Evolutionary conservation across 1,284 basidiomycete species (phyloP).

Genomic region (Malassezia furfur): DNA sequence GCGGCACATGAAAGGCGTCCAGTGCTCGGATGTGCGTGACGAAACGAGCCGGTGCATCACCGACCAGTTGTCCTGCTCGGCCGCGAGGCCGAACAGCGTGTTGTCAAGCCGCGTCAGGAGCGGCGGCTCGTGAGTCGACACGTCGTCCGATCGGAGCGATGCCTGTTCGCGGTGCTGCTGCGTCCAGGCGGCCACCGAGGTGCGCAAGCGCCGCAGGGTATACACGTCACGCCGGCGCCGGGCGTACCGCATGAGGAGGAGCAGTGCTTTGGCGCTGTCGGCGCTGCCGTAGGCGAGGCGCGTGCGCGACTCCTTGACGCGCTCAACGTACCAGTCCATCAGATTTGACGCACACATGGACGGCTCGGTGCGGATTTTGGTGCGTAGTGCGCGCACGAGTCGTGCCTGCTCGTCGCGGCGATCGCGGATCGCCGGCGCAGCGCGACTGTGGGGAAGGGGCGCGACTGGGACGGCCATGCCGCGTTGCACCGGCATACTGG

Average conservation of each 20-base stretch:
- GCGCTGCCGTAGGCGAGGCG: slow-evolving; percentile 4
- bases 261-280: not conserved
- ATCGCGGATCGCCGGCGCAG: no score
- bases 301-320: slow-evolving; percentile 13
- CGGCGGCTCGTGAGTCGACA: not conserved
- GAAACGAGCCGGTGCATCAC: slow-evolving; percentile 1
- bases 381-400: not conserved
- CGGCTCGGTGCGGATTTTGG: not conserved
- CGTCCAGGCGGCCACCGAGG: not conserved
- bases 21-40: not conserved
- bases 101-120: slow-evolving; percentile 4
- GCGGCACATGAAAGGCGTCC: slow-evolving; percentile 15
- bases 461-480: no score
- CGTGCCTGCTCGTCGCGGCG: not conserved
- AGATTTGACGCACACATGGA: not conserved
- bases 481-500: no score
- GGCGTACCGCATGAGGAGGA: slow-evolving; percentile 3
- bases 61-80: slow-evolving; percentile 9
- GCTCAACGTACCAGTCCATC: slow-evolving; percentile 10
- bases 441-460: no score
- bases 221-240: slow-evolving; percentile 4
- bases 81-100: slow-evolving; percentile 10
- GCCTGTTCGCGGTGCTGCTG: not conserved
- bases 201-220: slow-evolving; percentile 5
- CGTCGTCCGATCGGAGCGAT: not conserved